Conservation (phyloP, 805 yeast genomes). For the Lachancea sp. region DNA sequence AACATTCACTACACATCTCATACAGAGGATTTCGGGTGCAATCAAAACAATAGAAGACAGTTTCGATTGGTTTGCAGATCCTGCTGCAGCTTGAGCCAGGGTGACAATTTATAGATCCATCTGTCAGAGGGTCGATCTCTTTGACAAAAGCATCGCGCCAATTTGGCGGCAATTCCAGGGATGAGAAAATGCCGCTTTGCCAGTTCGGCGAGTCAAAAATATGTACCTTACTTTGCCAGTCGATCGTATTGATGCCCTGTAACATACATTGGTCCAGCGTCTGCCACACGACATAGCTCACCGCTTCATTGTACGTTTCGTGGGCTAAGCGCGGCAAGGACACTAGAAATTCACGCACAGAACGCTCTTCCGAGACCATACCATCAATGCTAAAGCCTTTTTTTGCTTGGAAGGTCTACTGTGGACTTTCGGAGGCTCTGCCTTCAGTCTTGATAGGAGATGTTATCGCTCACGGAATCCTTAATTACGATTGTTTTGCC, state of each 20-base stretch:
- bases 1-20: conserved; percentile 66
- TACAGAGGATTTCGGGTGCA: conserved; percentile 29
- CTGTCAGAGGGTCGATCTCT: background rate
- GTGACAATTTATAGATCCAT: conserved; percentile 12
- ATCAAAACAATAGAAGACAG: conserved; percentile 30
- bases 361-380: conserved; percentile 9
- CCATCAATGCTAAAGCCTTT: conserved; percentile 1
- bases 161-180: conserved; percentile 5
- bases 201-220: conserved; percentile 19
- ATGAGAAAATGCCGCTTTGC: conserved; percentile 18
- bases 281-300: conserved; percentile 28
- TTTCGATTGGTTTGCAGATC: conserved; percentile 26
- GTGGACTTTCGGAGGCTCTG: background rate
- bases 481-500: background rate
- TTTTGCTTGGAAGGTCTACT: background rate
- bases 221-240: conserved; percentile 21
- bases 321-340: conserved; percentile 23
- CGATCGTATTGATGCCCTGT: conserved; percentile 12
- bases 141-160: conserved; percentile 12
- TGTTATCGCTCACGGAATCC: too few species aligned
- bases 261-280: conserved; percentile 16
- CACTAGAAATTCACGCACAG: conserved; percentile 25
- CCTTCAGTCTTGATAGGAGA: too few species aligned
- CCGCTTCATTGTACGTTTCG: conserved; percentile 22
- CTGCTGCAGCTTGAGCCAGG: conserved; percentile 24